A percentile compares a stretch with the other conserved stretches of the same genome.
Evolutionary conservation across 768 basidiomycete genomes (phyloP).

Genomic region (Boletus huronensis): DNA sequence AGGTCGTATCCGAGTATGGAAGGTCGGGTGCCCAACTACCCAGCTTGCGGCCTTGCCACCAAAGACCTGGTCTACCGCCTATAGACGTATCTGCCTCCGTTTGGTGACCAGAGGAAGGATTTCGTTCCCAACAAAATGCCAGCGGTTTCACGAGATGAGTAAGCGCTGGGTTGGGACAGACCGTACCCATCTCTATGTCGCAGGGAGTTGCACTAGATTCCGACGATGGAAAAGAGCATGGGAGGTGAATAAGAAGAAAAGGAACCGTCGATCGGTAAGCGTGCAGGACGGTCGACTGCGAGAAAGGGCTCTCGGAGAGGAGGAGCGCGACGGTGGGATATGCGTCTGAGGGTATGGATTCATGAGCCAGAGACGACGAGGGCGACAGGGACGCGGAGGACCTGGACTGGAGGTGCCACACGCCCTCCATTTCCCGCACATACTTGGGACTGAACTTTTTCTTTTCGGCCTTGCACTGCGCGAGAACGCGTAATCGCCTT

Average conservation of each 20-base stretch:
- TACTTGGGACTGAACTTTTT: constrained; percentile 75
- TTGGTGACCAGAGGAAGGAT: background rate
- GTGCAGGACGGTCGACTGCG: constrained; percentile 61
- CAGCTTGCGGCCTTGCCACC: constrained; percentile 32
- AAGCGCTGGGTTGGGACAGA: constrained; percentile 25
- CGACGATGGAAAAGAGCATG: constrained; percentile 31
- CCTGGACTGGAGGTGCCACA: constrained; percentile 43
- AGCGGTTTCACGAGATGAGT: constrained; percentile 19
- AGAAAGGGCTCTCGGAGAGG: constrained; percentile 79
- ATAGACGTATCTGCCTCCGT: background rate
- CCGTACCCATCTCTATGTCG: constrained; percentile 1
- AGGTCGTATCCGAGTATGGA: background rate
- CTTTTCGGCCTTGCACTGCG: constrained; percentile 90
- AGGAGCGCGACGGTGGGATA: constrained; percentile 58
- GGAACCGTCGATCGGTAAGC: constrained; percentile 76
- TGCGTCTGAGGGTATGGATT: background rate
- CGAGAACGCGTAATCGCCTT: constrained; percentile 69
- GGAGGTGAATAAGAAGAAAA: constrained; percentile 75
- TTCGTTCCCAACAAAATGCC: constrained; percentile 24
- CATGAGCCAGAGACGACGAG: background rate
- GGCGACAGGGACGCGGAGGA: background rate
- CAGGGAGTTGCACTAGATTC: background rate
- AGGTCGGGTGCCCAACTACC: constrained; percentile 19
- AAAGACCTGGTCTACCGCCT: constrained; percentile 40
- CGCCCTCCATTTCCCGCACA: constrained; percentile 91